Conservation (phyloP, 345 rosid genomes). For the Brassica napus region Da-Ae NC_063441.1:1348501-1349000, state of each 20-base stretch:
- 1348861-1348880: slow-evolving; percentile 95
- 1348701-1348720: no score
- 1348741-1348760: not conserved
- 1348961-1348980: slow-evolving; percentile 52
- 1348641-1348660: slow-evolving; percentile 96
- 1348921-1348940: not conserved
- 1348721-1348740: not conserved
- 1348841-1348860: slow-evolving; percentile 96
- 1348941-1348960: not conserved
- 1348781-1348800: slow-evolving; percentile 85
- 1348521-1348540: not conserved
- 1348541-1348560: not conserved
- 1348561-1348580: slow-evolving; percentile 3
- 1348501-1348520: not conserved
- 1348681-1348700: slow-evolving; percentile 95
- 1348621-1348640: slow-evolving; percentile 89
- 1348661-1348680: slow-evolving; percentile 97
- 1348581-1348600: not conserved
- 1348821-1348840: slow-evolving; percentile 95
- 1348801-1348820: slow-evolving; percentile 81
- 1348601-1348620: slow-evolving; percentile 90
- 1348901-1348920: not conserved
- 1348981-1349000: slow-evolving; percentile 99
- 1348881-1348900: slow-evolving; percentile 96
- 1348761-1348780: slow-evolving; percentile 62